Percentiles rank a stretch among this genome's conserved stretches.
These are phyloP conservation scores for Sporothrix curviconia DNA, from an alignment of 2,329 filamentous ascomycete genomes.

Conservation along the genomic window DNA sequence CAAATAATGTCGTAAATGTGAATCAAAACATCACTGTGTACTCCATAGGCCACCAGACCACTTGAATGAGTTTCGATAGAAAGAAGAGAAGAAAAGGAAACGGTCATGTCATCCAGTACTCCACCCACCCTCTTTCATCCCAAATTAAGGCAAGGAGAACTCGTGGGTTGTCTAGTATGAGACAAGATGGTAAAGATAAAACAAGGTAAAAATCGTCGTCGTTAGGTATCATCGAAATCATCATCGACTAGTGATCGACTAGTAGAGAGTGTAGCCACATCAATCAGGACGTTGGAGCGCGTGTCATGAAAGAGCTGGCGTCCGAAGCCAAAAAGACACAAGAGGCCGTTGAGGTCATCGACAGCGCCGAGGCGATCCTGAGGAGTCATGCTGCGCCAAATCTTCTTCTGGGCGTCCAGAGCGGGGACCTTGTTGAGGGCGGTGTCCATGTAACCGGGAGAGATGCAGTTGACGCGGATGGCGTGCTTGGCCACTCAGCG, in stretches of 20 bases:
- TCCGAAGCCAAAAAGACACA: slow-evolving; percentile 71
- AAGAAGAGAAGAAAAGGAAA: neutral
- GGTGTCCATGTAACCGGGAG: slow-evolving; percentile 82
- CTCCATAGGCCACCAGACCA: no score
- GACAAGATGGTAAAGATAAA: neutral
- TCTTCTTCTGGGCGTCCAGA: slow-evolving; percentile 74
- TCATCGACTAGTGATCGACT: neutral
- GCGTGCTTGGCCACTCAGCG: slow-evolving; percentile 74
- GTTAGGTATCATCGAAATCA: slow-evolving; percentile 15
- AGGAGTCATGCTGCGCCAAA: slow-evolving; percentile 68
- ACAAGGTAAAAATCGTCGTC: neutral
- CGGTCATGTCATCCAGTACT: neutral
- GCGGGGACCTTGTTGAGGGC: slow-evolving; percentile 71
- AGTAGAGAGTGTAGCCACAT: slow-evolving; percentile 57
- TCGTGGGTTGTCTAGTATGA: neutral
- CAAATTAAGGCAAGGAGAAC: neutral
- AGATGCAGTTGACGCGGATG: slow-evolving; percentile 80
- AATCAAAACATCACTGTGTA: neutral
- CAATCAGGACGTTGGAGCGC: slow-evolving; percentile 64
- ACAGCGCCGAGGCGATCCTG: slow-evolving; percentile 66
- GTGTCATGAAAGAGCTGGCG: slow-evolving; percentile 70
- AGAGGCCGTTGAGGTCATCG: slow-evolving; percentile 70
- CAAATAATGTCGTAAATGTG: neutral
- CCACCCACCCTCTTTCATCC: neutral
- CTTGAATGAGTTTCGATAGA: neutral